Evolutionary conservation across 2,329 filamentous ascomycete species (phyloP).

Genomic region (Pyricularia grisea): DNA sequence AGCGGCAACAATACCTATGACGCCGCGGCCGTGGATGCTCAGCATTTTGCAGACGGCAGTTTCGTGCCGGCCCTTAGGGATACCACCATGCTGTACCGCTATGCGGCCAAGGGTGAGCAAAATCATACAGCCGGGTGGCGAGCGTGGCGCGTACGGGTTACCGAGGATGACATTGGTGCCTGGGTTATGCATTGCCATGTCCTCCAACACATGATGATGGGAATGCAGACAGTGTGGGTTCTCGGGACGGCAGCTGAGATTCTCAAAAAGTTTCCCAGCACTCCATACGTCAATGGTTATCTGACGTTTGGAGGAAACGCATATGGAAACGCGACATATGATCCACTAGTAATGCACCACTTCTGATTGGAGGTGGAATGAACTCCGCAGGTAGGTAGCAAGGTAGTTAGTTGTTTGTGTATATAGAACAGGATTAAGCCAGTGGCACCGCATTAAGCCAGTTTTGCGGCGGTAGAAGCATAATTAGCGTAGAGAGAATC

Average conservation of each 20-base stretch:
- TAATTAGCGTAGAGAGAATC: background rate
- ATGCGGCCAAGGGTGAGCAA: constrained; percentile 28
- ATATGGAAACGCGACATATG: background rate
- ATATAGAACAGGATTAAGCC: background rate
- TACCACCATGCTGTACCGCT: constrained; percentile 47
- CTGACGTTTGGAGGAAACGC: background rate
- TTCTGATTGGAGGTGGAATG: background rate
- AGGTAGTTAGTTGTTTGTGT: too few relatives aligned
- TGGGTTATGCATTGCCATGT: constrained; percentile 57
- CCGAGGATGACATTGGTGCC: constrained; percentile 38
- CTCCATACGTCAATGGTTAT: background rate
- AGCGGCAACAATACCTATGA: constrained; percentile 44
- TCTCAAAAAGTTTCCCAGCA: background rate
- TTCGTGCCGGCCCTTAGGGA: constrained; percentile 29
- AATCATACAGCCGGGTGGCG: constrained; percentile 44
- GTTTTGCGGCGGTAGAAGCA: background rate
- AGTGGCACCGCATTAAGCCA: background rate
- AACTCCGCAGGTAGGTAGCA: too few relatives aligned
- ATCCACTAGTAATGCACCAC: background rate
- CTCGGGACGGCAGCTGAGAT: background rate
- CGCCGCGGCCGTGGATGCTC: constrained; percentile 34
- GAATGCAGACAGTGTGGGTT: constrained; percentile 13
- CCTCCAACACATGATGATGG: constrained; percentile 49
- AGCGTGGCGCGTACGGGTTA: constrained; percentile 43
- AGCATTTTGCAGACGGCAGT: constrained; percentile 17